phyloP scores from a whole-genome alignment of 1,139 yeast genomes.

The Debaryomycetaceae sp. region DNA sequence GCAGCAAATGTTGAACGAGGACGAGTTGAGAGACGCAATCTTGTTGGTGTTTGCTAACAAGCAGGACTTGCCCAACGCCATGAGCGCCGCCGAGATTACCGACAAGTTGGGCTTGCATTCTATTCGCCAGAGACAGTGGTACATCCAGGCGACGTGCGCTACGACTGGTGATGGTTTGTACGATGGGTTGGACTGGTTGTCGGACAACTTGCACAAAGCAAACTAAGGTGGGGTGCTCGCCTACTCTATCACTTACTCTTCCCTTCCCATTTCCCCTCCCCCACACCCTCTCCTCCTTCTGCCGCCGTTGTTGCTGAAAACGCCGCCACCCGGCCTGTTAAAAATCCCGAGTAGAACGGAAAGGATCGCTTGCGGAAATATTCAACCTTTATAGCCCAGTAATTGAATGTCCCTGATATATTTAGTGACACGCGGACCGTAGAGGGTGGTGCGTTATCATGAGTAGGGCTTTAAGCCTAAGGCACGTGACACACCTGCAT shows the following conservation, averaged over 20 bases:
- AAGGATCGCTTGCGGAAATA: no score
- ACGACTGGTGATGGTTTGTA: slow-evolving; percentile 86
- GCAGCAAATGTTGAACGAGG: slow-evolving; percentile 91
- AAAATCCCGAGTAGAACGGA: no score
- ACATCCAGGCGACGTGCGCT: slow-evolving; percentile 82
- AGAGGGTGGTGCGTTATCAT: no score
- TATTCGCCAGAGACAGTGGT: slow-evolving; percentile 84
- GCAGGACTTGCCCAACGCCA: slow-evolving; percentile 88
- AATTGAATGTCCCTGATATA: no score
- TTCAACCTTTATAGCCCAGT: no score
- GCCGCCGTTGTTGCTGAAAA: no score
- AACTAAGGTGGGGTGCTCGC: slow-evolving; percentile 5
- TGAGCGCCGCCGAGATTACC: slow-evolving; percentile 85
- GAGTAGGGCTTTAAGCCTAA: no score
- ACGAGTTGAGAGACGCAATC: slow-evolving; percentile 84
- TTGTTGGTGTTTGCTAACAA: slow-evolving; percentile 85
- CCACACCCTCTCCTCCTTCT: neutral
- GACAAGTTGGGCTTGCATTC: slow-evolving; percentile 76
- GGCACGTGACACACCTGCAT: no score
- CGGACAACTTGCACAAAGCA: slow-evolving; percentile 70
- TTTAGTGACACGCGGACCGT: no score
- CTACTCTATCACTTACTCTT: neutral
- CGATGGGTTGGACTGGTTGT: slow-evolving; percentile 88
- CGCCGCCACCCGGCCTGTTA: no score
- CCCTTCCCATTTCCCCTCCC: neutral